These are phyloP conservation scores for Leccinum rimulosum DNA, from an alignment of 768 basidiomycete species.

Conservation along the genomic window DNA sequence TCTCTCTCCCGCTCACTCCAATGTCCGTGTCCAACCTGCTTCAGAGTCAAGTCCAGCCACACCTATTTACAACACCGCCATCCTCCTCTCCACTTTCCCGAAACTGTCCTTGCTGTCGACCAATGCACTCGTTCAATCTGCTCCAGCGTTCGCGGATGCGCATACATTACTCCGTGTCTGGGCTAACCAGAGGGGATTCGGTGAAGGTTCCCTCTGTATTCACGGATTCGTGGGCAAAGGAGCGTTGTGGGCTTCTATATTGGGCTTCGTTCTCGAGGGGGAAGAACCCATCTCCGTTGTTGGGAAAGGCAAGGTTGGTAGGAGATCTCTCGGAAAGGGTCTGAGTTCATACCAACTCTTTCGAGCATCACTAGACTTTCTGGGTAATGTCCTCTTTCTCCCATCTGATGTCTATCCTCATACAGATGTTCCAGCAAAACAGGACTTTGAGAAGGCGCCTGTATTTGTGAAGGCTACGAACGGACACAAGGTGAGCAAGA, in stretches of 20 bases:
- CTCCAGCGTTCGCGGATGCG: constrained; percentile 68
- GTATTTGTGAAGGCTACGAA: constrained; percentile 57
- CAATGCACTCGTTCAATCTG: constrained; percentile 48
- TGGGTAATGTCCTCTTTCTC: constrained; percentile 50
- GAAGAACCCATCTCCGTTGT: constrained; percentile 46
- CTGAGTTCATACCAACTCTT: constrained; percentile 91
- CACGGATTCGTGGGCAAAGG: constrained; percentile 71
- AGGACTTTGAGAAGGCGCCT: constrained; percentile 56
- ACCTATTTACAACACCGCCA: constrained; percentile 75
- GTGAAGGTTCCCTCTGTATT: constrained; percentile 56
- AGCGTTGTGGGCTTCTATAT: constrained; percentile 62
- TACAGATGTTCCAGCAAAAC: constrained; percentile 50
- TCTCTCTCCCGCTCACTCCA: constrained; percentile 73
- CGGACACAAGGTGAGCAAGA: constrained; percentile 50
- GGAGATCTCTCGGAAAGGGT: constrained; percentile 70
- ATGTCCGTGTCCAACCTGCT: constrained; percentile 46
- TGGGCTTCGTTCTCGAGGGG: constrained; percentile 62
- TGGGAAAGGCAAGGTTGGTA: constrained; percentile 26
- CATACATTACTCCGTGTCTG: constrained; percentile 81
- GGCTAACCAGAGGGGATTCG: constrained; percentile 85
- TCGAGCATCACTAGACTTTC: constrained; percentile 77
- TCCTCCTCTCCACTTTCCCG: constrained; percentile 48
- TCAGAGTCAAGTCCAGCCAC: constrained; percentile 45
- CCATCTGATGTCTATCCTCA: constrained; percentile 6
- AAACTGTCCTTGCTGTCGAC: constrained; percentile 40